Base-by-base conservation (phyloP, 139 green algal species). In the Yamagishiella unicocca region DNA sequence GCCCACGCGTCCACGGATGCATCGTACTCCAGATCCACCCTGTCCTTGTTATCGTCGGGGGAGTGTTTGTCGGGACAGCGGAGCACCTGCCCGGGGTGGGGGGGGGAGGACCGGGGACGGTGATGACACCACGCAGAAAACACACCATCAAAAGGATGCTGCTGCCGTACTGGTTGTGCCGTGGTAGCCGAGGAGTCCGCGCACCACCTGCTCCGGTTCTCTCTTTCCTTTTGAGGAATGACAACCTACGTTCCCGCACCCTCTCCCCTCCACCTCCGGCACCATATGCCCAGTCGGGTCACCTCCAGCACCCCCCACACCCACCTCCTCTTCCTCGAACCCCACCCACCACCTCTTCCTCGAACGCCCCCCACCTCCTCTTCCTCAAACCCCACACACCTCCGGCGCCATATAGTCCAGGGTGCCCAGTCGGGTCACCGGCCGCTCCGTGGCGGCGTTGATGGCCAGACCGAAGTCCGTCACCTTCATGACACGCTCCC, bases 11-110 rank as follows among this genome's bases (percentile, higher is more conserved):
- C 96, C 25, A 96, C 92, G n/a, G 81, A 77, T 22, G 90, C 53
- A 4, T 85, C 89, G 91, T 97, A 98, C 42, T 86, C 92, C 55
- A 96, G 89, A 70, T 95, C 90, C 19, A 54, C 43, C 29, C 86
- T 82, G 68, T 93, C 85, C 92, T 97, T 97, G 92, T 97, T 96
- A 86, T 98, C 95, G 33, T 92, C 85, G 0, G 94, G 94, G 6
- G 82, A 55, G 76, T 93, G 92, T 93, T 97, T 97, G 85, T 96
- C 93, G n/a, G 93, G 93, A 76, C 93, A 95, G 17, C 89, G 83
- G 38, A 95, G 83, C 45, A 94, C 87, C 85, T 90, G 62, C 6
- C 27, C 37, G 1, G 73, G 33, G 9, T 4, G 35, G 68, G 21
- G 33, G 64, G 2, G 64, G 43, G 22, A 72, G 25, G n/a, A 79